These are phyloP conservation scores for Zymoseptoria passerinii DNA, from an alignment of 2,329 filamentous ascomycete species.

Conservation along the genomic window DNA sequence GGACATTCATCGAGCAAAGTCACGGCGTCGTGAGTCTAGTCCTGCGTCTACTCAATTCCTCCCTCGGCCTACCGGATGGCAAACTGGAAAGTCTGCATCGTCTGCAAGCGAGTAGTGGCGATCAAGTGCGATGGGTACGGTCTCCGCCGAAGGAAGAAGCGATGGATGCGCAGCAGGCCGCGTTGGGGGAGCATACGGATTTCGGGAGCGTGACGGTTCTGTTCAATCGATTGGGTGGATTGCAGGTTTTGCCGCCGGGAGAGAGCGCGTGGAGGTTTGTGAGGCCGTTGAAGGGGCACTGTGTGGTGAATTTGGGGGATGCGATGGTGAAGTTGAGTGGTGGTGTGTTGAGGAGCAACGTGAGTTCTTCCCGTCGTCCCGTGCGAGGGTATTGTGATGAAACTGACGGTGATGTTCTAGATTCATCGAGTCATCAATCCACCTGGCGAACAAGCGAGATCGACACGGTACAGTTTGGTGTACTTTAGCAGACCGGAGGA, in stretches of 20 bases:
- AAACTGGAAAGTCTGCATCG: conserved; percentile 42
- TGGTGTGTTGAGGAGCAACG: conserved; percentile 26
- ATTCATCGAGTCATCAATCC: conserved; percentile 44
- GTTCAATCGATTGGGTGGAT: conserved; percentile 48
- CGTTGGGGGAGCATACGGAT: conserved; percentile 48
- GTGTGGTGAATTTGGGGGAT: conserved; percentile 43
- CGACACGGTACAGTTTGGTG: conserved; percentile 44
- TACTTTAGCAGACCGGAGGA: conserved; percentile 48
- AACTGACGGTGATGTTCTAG: background rate
- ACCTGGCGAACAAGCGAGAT: conserved; percentile 39
- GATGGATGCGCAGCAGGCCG: conserved; percentile 32
- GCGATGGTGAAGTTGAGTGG: conserved; percentile 39
- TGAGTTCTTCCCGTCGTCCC: background rate
- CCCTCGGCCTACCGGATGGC: conserved; percentile 35
- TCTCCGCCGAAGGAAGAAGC: conserved; percentile 39
- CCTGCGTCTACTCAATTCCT: conserved; percentile 37
- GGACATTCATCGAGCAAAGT: conserved; percentile 38
- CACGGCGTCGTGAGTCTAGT: conserved; percentile 41
- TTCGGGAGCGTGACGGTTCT: conserved; percentile 50
- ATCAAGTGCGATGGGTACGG: conserved; percentile 48
- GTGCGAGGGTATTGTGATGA: background rate
- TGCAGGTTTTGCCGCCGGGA: conserved; percentile 44
- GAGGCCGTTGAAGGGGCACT: conserved; percentile 42
- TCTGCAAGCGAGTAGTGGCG: conserved; percentile 36
- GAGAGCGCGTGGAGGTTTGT: conserved; percentile 43